These are phyloP conservation scores for Phytophthora rubi DNA, from an alignment of 352 stramenopile genomes.

Conservation along the genomic window DNA sequence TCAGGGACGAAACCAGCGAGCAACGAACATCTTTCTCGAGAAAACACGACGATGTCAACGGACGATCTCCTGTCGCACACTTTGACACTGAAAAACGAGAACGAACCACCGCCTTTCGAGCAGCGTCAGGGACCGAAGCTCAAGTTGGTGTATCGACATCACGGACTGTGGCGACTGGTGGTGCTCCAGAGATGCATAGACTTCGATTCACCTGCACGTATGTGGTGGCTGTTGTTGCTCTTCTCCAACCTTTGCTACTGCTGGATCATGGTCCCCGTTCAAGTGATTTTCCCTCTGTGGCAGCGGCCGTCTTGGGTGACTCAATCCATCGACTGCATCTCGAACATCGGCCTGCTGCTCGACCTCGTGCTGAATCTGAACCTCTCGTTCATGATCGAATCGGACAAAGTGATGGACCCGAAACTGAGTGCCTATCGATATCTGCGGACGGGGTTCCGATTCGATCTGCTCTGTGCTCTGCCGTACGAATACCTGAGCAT, in stretches of 20 bases:
- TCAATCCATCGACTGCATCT: not conserved
- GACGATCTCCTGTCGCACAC: not conserved
- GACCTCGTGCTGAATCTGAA: not conserved
- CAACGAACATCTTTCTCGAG: not conserved
- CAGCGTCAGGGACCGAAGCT: not conserved
- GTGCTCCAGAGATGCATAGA: not conserved
- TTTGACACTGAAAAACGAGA: not conserved
- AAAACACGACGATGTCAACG: not conserved
- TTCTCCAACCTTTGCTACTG: conserved; percentile 1
- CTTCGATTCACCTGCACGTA: not conserved
- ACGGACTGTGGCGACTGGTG: not conserved
- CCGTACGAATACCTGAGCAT: not conserved
- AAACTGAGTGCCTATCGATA: not conserved
- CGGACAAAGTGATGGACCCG: not conserved
- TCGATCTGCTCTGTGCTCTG: not conserved
- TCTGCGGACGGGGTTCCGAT: not conserved
- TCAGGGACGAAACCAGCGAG: not conserved
- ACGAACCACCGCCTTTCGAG: not conserved
- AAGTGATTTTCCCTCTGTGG: not conserved
- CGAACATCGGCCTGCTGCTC: not conserved
- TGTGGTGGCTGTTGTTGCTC: not conserved
- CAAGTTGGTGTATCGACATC: not conserved
- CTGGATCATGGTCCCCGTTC: not conserved
- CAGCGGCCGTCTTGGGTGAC: not conserved
- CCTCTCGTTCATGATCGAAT: not conserved